Conservation (phyloP, 169 alveolate species). For the Plasmodium gaboni region DNA sequence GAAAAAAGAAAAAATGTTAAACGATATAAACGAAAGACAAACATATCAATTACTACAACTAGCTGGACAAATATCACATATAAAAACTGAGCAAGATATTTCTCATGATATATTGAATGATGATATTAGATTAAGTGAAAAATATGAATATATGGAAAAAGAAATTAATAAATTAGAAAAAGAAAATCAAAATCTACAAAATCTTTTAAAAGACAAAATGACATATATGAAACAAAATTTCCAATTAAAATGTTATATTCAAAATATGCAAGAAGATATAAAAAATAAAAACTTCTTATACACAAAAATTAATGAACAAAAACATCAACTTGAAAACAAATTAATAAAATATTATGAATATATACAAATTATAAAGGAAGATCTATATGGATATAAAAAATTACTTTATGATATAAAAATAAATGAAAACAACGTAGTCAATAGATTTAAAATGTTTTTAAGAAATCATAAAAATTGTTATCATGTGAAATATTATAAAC, state of each 20-base stretch:
- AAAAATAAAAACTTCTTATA: background rate
- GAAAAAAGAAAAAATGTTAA: constrained; percentile 29
- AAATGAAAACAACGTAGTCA: background rate
- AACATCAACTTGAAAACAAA: background rate
- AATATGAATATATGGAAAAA: constrained; percentile 15
- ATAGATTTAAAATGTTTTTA: background rate
- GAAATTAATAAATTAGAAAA: constrained; percentile 16
- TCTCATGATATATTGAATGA: constrained; percentile 1
- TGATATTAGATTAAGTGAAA: background rate
- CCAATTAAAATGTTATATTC: constrained; percentile 34
- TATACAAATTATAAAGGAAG: constrained; percentile 14
- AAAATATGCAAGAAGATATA: background rate
- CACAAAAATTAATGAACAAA: constrained; percentile 3
- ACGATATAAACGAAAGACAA: constrained; percentile 59
- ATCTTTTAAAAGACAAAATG: constrained; percentile 8
- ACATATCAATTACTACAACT: constrained; percentile 33
- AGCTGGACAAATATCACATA: constrained; percentile 10
- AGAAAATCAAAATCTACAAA: constrained; percentile 14
- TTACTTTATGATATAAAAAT: background rate
- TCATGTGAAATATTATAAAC: too few relatives aligned
- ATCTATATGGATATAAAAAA: background rate
- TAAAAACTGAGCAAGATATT: constrained; percentile 13
- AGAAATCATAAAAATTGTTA: background rate
- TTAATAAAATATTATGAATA: constrained; percentile 19
- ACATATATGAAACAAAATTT: constrained; percentile 20